Percentiles rank a stretch among this genome's conserved stretches.
Conservation (phyloP, 2,329 filamentous ascomycete genomes). For the Fusarium robinianum region DNA sequence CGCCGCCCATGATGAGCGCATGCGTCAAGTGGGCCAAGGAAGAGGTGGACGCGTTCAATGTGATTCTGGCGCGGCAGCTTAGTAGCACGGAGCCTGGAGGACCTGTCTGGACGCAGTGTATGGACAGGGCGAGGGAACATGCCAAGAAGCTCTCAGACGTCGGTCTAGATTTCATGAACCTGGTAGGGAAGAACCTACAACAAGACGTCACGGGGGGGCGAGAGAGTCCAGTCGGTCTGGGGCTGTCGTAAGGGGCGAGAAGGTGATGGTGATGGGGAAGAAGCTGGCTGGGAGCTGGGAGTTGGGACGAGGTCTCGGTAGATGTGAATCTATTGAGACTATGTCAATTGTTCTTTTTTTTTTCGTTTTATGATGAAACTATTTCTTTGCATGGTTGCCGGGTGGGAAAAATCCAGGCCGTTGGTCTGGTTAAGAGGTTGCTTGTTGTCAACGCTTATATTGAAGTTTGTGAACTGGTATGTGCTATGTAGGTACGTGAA, state of each 20-base stretch:
- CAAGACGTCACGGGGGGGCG: slow-evolving; percentile 19
- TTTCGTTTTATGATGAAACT: neutral
- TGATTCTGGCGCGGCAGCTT: slow-evolving; percentile 78
- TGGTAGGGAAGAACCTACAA: slow-evolving; percentile 68
- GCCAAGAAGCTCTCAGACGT: slow-evolving; percentile 80
- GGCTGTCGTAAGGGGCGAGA: slow-evolving; percentile 33
- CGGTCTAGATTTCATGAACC: slow-evolving; percentile 83
- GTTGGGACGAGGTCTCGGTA: slow-evolving; percentile 4
- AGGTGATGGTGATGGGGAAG: slow-evolving; percentile 1
- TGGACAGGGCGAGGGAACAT: slow-evolving; percentile 80
- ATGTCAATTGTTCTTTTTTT: no score
- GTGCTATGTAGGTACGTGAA: no score
- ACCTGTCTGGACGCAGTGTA: slow-evolving; percentile 78
- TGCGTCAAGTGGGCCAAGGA: slow-evolving; percentile 99
- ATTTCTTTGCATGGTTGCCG: neutral
- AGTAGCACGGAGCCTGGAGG: slow-evolving; percentile 82
- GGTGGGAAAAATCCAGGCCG: no score
- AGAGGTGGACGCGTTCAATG: slow-evolving; percentile 89
- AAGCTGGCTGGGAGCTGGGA: neutral
- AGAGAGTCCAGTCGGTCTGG: slow-evolving; percentile 37
- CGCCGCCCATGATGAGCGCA: slow-evolving; percentile 84
- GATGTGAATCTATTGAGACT: no score
- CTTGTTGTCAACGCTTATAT: no score
- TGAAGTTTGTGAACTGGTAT: no score
- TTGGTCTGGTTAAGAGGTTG: no score